A percentile compares a stretch with the other conserved stretches of the same genome.
Evolutionary conservation across 192 early-diverging fungal genomes (phyloP).

Genomic region (Coemansia biformis): DNA sequence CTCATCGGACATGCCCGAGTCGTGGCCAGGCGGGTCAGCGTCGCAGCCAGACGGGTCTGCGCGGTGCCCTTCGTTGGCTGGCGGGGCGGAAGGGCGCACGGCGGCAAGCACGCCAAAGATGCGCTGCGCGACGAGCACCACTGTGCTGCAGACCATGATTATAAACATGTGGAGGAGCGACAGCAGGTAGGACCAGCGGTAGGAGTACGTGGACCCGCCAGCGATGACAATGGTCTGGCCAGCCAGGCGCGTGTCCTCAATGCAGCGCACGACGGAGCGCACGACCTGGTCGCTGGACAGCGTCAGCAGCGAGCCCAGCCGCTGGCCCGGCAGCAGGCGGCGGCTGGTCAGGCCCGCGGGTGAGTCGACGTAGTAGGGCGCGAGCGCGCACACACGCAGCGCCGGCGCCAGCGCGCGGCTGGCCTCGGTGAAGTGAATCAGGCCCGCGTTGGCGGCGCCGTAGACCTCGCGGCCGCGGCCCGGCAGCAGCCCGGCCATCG

Average conservation of each 20-base stretch:
- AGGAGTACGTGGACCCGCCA: conserved; percentile 31
- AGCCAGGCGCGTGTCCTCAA: conserved; percentile 23
- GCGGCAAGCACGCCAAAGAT: conserved; percentile 1
- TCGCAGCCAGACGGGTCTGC: no score
- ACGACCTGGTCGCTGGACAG: conserved; percentile 36
- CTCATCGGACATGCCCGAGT: background rate
- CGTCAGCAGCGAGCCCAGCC: conserved; percentile 26
- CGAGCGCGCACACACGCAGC: conserved; percentile 26
- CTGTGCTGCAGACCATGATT: conserved; percentile 27
- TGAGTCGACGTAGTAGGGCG: conserved; percentile 24
- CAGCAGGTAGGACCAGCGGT: conserved; percentile 15
- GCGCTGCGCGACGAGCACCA: conserved; percentile 16
- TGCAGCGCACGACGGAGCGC: conserved; percentile 28
- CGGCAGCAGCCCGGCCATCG: conserved; percentile 30
- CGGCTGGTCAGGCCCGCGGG: conserved; percentile 1
- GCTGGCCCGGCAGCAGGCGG: conserved; percentile 25
- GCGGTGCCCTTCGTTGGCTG: no score
- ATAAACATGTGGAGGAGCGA: conserved; percentile 25
- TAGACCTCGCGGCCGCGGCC: conserved; percentile 20
- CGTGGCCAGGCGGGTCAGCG: no score
- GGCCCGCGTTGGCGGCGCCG: conserved; percentile 25
- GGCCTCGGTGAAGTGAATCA: conserved; percentile 36
- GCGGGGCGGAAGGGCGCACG: no score
- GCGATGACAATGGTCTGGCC: conserved; percentile 31
- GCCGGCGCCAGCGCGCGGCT: conserved; percentile 7